Conservation (phyloP, 83 land plant species). For the Thuja plicata region DNA sequence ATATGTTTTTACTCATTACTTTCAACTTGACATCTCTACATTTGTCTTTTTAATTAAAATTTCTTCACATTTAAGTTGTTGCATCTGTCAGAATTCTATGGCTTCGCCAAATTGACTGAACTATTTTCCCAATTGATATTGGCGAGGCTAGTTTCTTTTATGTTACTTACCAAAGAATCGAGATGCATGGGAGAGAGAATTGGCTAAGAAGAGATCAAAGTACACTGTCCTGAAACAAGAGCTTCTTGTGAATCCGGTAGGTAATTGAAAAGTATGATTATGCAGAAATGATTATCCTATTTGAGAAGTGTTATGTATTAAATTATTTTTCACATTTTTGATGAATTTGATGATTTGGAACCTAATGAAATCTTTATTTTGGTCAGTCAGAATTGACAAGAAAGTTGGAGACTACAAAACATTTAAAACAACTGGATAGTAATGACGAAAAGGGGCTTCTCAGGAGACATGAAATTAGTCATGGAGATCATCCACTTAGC, state of each 20-base stretch:
- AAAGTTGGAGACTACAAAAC: constrained; percentile 25
- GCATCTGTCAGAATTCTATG: not conserved
- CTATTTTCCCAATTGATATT: not conserved
- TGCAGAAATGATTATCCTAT: not conserved
- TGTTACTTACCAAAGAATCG: constrained; percentile 69
- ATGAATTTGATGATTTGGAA: constrained; percentile 2
- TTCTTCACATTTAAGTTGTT: not conserved
- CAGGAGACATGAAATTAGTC: constrained; percentile 56
- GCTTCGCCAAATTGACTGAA: constrained; percentile 9
- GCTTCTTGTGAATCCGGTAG: constrained; percentile 77
- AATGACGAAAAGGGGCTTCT: constrained; percentile 41
- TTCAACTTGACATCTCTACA: not conserved
- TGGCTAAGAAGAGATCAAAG: constrained; percentile 57
- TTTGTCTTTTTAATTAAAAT: not conserved
- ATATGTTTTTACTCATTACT: not conserved
- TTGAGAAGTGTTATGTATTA: not conserved
- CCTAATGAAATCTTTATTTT: constrained; percentile 20
- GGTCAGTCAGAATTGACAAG: constrained; percentile 71
- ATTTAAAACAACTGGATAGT: constrained; percentile 14
- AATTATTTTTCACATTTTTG: not conserved
- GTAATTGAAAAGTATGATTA: constrained; percentile 11
- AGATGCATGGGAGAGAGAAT: constrained; percentile 63
- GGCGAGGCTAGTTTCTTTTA: constrained; percentile 53
- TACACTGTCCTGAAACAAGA: constrained; percentile 67
- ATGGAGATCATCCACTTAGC: constrained; percentile 81